Evolutionary conservation across 1,284 basidiomycete genomes (phyloP), one percentile per base, ranked within the genome.

Genomic region (Meira nashicola): DNA sequence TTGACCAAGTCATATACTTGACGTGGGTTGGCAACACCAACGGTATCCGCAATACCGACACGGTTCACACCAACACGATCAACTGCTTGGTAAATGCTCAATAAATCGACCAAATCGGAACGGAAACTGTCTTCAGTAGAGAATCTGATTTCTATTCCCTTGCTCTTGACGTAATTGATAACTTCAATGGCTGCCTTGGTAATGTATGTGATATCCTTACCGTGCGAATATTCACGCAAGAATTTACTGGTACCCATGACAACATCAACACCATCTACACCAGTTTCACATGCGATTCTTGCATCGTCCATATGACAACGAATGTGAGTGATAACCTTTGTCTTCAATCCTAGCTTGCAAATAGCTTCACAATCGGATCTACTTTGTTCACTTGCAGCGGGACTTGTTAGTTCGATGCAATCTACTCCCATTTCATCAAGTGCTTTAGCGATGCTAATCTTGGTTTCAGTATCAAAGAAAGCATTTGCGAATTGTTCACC

Each of bases 221-320:
- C 95, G 81, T 99, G 95, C 47, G 94, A 97, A 84, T 94, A 97
- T 82, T 98, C 93, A 68, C 95, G 89, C 59, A 99, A 86, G 87
- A 97, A 98, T 59, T 92, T 96, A 46, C 92, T 96, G 1, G 95
- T 98, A 55, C 95, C 95, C 74, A 99, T 98, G 80, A 98, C 95
- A 73, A 98, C 92, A 80, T 98, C 95, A 70, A 98, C 95, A 80
- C 95, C 95, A 79, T 98, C 93, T 54, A 98, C 94, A 63, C 76
- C 93, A 67, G 95, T 98, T 83, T 98, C 95, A 60, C 98, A 93
- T 56, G 95, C 95, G 75, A 98, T 92, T 58, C 91, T 85, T 25
- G 95, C 95, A 81, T 99, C 95, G 79, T 98, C 94, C 95, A 99
- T 98, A 81, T 99, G 95, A 81, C 95, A 99, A 64, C 95, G 87